Base-by-base conservation (phyloP, 1,139 yeast species). In the Nematodospora anomalae region DNA sequence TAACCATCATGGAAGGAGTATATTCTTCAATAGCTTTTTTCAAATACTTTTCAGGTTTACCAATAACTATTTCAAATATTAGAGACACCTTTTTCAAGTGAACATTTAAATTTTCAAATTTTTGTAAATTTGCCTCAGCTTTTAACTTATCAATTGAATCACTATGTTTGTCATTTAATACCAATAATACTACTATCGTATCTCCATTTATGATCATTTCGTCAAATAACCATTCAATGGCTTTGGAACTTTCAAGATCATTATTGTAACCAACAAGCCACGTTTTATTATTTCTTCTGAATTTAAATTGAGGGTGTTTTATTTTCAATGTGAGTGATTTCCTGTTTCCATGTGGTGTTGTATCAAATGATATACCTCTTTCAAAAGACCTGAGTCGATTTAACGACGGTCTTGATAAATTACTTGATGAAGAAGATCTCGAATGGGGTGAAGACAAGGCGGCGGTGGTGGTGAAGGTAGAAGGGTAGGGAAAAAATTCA, bases 181-280 rank as follows among this genome's bases (percentile, higher is more conserved):
- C 88, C 41, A 80, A 74, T 14, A 82, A 54, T 27, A 83, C 73
- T 3, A 82, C 71, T 10, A 82, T 60, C 15, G 83, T 81, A 52
- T 82, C 89, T 9, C 85, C 85, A 49, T 80, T 75, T 24, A 72
- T 70, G 9, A 76, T 67, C 64, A 82, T 67, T 47, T 82, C 83
- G 38, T 79, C 82, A 40, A 83, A 64, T 7, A 82, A 62, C 89
- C 89, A 83, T 42, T 71, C 77, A 18, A 82, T 62, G 2, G 88
- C 87, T 33, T 69, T 67, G 18, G 76, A 59, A 7, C 84, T 76
- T 49, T 79, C 80, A 18, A 60, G 59, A 44, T 79, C 80, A 30
- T 71, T 71, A 52, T 79, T 80, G 45, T 68, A 79, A 2, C 87
- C 88, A 16, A 80, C 71, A 38, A 83, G 59, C 43, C 76, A 75